A percentile compares a stretch with the other conserved stretches of the same genome.
Evolutionary conservation across 768 basidiomycete genomes (phyloP).

Genomic region (Peribolospora baueri): DNA sequence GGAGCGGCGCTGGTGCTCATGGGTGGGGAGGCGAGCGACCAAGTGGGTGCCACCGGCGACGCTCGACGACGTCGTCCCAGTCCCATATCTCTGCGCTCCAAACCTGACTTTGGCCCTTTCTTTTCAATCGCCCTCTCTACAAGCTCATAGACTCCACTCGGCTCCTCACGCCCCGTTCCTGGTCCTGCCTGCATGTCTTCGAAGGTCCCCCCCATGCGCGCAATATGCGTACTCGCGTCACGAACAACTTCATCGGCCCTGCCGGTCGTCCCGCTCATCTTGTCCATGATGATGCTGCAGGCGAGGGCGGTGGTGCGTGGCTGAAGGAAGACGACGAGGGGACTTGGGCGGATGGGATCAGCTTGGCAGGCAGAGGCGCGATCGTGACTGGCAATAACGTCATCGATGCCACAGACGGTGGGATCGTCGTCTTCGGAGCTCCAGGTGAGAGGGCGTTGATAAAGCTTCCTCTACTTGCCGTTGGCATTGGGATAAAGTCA

Average conservation of each 20-base stretch:
- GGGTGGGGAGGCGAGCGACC: constrained; percentile 8
- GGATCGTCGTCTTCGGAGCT: not conserved
- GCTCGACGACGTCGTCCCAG: not conserved
- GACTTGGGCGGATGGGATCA: constrained; percentile 16
- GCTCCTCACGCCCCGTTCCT: constrained; percentile 12
- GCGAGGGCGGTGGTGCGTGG: constrained; percentile 3
- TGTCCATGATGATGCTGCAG: not conserved
- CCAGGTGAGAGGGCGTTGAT: not conserved
- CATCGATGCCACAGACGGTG: constrained; percentile 15
- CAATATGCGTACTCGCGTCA: not conserved
- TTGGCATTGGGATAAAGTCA: too few species aligned
- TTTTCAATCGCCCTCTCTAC: too few species aligned
- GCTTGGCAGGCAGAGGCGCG: constrained; percentile 11
- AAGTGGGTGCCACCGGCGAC: constrained; percentile 10
- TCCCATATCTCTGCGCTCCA: too few species aligned
- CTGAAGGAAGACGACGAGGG: too few species aligned
- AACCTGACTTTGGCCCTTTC: too few species aligned
- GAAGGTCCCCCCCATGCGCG: not conserved
- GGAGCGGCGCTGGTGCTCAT: not conserved
- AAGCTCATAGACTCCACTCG: not conserved
- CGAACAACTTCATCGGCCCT: not conserved
- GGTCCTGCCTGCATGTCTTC: constrained; percentile 12
- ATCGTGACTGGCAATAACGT: constrained; percentile 13
- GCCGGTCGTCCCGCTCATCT: not conserved
- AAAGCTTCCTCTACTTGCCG: not conserved